A percentile compares a stretch with the other conserved stretches of the same genome.
phyloP scores from a whole-genome alignment of 306 rosid genomes.

The Luffa aegyptiaca region DNA sequence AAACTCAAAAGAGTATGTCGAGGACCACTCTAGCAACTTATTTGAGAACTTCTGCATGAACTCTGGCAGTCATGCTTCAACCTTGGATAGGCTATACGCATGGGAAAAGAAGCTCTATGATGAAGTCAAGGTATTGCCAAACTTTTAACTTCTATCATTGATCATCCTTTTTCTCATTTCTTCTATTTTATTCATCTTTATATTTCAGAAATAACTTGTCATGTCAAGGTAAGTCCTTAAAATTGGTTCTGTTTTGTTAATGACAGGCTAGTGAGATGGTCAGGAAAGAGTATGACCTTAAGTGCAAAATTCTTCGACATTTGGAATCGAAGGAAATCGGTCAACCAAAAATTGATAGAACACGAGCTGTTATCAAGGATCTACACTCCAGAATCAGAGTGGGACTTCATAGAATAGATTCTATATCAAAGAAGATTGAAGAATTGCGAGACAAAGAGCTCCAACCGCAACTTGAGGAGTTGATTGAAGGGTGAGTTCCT shows the following conservation, averaged over 20 bases:
- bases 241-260: not conserved
- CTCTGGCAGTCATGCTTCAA: slow-evolving; percentile 92
- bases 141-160: not conserved
- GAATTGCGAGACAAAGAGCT: slow-evolving; percentile 90
- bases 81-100: slow-evolving; percentile 89
- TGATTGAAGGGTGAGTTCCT: slow-evolving; percentile 68
- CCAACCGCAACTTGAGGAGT: slow-evolving; percentile 94
- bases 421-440: slow-evolving; percentile 89
- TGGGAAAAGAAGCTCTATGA: slow-evolving; percentile 98
- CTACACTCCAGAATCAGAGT: slow-evolving; percentile 84
- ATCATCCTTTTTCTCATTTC: not conserved
- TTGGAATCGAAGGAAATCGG: slow-evolving; percentile 64
- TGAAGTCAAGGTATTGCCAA: slow-evolving; percentile 80
- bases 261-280: slow-evolving; percentile 79
- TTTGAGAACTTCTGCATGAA: slow-evolving; percentile 69
- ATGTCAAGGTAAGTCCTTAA: not conserved
- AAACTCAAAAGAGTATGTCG: slow-evolving; percentile 54
- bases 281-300: slow-evolving; percentile 68
- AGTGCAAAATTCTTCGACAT: slow-evolving; percentile 66
- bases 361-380: slow-evolving; percentile 82
- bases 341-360: slow-evolving; percentile 50
- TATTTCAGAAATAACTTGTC: not conserved
- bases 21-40: slow-evolving; percentile 38
- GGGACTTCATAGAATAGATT: slow-evolving; percentile 70
- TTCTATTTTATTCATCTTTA: not conserved